These are phyloP conservation scores for Diplosphaera chodatii DNA, from an alignment of 139 green algal species.

Conservation along the genomic window DNA sequence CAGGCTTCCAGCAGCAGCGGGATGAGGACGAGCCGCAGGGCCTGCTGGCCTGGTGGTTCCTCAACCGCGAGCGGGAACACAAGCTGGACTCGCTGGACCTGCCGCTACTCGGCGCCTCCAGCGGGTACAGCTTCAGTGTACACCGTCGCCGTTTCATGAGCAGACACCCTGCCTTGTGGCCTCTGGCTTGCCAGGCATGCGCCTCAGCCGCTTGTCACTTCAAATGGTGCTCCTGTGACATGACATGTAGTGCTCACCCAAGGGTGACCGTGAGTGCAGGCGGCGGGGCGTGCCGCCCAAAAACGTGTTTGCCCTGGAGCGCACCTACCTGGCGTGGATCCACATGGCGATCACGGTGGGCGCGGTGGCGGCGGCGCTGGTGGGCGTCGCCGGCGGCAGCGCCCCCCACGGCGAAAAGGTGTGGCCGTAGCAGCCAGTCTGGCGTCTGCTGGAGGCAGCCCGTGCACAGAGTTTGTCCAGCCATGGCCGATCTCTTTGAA, in stretches of 20 bases:
- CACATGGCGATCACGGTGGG: neutral
- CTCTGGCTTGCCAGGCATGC: too few relatives aligned
- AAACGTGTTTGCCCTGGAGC: neutral
- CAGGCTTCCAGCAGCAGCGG: neutral
- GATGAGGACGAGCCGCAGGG: neutral
- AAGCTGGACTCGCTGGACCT: constrained; percentile 15
- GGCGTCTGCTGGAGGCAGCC: too few relatives aligned
- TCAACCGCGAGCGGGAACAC: constrained; percentile 1
- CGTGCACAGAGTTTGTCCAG: too few relatives aligned
- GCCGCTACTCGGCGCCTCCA: neutral
- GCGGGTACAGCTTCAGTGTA: too few relatives aligned
- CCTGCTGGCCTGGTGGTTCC: constrained; percentile 27
- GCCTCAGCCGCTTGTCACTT: too few relatives aligned
- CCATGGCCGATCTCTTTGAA: too few relatives aligned
- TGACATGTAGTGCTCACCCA: too few relatives aligned
- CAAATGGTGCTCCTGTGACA: too few relatives aligned
- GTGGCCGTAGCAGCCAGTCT: too few relatives aligned
- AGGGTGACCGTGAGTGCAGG: too few relatives aligned
- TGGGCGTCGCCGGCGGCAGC: neutral
- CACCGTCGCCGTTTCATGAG: too few relatives aligned
- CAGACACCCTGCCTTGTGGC: too few relatives aligned
- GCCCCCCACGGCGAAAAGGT: neutral
- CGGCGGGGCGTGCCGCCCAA: constrained; percentile 19
- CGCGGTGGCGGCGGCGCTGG: neutral
- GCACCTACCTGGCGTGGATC: neutral